phyloP scores from a whole-genome alignment of 176 grass and related monocot genomes.

The Oropetium thomaeum region DNA sequence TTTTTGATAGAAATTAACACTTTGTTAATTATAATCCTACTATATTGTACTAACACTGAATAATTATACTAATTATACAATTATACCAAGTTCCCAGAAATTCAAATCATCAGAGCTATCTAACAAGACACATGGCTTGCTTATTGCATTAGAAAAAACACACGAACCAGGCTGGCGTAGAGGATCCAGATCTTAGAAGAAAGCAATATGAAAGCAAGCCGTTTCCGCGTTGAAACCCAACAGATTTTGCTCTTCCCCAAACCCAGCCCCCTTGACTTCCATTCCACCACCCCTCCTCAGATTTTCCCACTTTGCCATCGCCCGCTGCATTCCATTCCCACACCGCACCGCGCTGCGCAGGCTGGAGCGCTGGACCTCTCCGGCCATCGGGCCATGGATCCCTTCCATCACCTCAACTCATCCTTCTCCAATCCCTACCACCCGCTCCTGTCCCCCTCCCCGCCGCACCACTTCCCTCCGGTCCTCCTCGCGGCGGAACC shows the following conservation, averaged over 20 bases:
- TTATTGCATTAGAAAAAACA: too few relatives aligned
- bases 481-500: neutral
- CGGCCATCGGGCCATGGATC: slow-evolving; percentile 90
- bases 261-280: slow-evolving; percentile 25
- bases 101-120: too few relatives aligned
- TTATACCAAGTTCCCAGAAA: too few relatives aligned
- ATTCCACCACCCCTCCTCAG: neutral
- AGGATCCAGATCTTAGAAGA: slow-evolving; percentile 51
- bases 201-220: slow-evolving; percentile 82
- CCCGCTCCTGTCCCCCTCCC: slow-evolving; percentile 39
- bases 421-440: slow-evolving; percentile 64
- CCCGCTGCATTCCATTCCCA: neutral
- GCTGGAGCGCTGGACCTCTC: too few relatives aligned
- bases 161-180: neutral
- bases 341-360: too few relatives aligned
- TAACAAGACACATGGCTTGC: too few relatives aligned
- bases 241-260: slow-evolving; percentile 7
- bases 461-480: slow-evolving; percentile 8
- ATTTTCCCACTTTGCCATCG: neutral
- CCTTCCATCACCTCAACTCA: slow-evolving; percentile 67
- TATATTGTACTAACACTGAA: too few relatives aligned
- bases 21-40: too few relatives aligned
- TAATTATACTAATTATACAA: too few relatives aligned
- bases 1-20: too few relatives aligned
- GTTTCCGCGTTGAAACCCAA: slow-evolving; percentile 86